Evolutionary conservation across 176 grass and related monocot genomes (phyloP).

Genomic region (Cenchrus purpureus): DNA sequence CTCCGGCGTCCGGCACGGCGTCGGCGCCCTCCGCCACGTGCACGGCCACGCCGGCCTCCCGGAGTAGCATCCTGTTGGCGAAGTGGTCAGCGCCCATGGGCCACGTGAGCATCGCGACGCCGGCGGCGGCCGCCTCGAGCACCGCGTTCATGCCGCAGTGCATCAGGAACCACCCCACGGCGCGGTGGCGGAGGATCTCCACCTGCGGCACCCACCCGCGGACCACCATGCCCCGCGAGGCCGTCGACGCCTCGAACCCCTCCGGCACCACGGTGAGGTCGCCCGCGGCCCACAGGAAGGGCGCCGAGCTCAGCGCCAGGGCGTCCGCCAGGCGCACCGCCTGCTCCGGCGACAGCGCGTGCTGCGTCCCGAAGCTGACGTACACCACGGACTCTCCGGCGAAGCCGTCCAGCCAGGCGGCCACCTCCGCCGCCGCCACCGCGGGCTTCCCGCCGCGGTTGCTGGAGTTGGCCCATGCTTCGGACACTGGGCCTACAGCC

Average conservation of each 20-base stretch:
- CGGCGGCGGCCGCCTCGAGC: conserved; percentile 40
- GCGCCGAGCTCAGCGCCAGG: conserved; percentile 38
- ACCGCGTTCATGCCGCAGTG: conserved; percentile 67
- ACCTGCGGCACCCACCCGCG: conserved; percentile 58
- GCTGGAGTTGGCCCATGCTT: background rate
- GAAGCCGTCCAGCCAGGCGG: conserved; percentile 58
- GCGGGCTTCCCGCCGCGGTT: conserved; percentile 27
- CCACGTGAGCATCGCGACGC: conserved; percentile 64
- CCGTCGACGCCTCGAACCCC: conserved; percentile 6
- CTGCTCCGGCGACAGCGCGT: conserved; percentile 26
- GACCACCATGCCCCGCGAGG: conserved; percentile 35
- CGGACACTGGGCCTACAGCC: conserved; percentile 56
- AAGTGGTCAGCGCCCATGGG: conserved; percentile 65
- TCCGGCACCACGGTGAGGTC: background rate
- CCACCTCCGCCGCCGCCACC: background rate
- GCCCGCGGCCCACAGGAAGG: conserved; percentile 54
- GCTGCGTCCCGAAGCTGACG: conserved; percentile 65
- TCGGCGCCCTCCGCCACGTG: conserved; percentile 36
- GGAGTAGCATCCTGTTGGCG: conserved; percentile 41
- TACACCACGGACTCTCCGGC: conserved; percentile 51
- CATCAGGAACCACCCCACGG: conserved; percentile 56
- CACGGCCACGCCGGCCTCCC: conserved; percentile 46
- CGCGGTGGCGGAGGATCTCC: conserved; percentile 55
- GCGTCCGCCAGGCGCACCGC: conserved; percentile 44
- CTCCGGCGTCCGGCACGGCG: conserved; percentile 31